Percentiles rank a stretch among this genome's conserved stretches.
phyloP scores from a whole-genome alignment of 2,329 filamentous ascomycete species.

The Trichophaea hybrida region DNA sequence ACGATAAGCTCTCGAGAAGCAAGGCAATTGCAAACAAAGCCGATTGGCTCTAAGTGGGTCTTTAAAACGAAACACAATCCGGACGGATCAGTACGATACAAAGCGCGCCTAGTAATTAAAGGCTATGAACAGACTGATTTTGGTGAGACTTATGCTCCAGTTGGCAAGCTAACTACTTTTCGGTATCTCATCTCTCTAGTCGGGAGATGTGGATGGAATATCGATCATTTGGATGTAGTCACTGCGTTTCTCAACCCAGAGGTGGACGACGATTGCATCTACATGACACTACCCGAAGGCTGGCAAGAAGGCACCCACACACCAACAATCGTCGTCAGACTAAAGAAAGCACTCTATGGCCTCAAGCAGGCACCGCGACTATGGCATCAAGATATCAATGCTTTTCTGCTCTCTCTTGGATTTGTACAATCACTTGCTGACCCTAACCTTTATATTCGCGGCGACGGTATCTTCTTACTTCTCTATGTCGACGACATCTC shows the following conservation, averaged over 20 bases:
- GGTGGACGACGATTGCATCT: slow-evolving; percentile 26
- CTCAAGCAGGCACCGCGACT: not conserved
- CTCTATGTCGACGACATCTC: not conserved
- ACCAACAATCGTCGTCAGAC: not conserved
- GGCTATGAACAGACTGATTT: slow-evolving; percentile 5
- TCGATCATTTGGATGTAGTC: slow-evolving; percentile 18
- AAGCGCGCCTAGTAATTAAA: slow-evolving; percentile 4
- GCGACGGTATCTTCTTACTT: not conserved
- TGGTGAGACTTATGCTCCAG: slow-evolving; percentile 16
- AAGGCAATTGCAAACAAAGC: not conserved
- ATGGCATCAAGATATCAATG: slow-evolving; percentile 1
- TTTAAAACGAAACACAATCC: slow-evolving; percentile 4
- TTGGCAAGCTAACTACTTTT: slow-evolving; percentile 10
- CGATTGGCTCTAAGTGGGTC: slow-evolving; percentile 10
- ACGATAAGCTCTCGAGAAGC: too few species aligned
- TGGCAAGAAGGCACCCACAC: not conserved
- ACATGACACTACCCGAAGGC: slow-evolving; percentile 11
- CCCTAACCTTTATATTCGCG: not conserved
- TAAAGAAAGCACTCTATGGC: not conserved
- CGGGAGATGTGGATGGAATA: not conserved
- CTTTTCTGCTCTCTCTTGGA: not conserved
- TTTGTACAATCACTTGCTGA: not conserved
- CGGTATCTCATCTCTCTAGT: slow-evolving; percentile 9
- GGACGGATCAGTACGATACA: not conserved
- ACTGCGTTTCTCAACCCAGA: slow-evolving; percentile 28